These are phyloP conservation scores for Lactifluus pinguis DNA, from an alignment of 768 basidiomycete species.

Conservation along the genomic window DNA sequence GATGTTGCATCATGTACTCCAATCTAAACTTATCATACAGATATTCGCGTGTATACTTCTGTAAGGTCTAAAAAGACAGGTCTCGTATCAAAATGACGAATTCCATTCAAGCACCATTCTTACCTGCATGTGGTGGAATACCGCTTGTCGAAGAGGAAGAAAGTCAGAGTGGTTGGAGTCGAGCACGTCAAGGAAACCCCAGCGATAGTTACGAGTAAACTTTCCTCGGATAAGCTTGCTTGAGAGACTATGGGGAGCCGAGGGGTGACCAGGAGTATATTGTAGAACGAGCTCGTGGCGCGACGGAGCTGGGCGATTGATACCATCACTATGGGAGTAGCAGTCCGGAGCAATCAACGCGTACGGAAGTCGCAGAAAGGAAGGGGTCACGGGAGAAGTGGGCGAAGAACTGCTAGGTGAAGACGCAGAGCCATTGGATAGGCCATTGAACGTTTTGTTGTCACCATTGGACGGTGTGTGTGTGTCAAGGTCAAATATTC, in stretches of 20 bases:
- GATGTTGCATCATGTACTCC: slow-evolving; percentile 46
- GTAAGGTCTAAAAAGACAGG: slow-evolving; percentile 50
- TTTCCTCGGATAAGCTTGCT: slow-evolving; percentile 66
- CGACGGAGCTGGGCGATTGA: slow-evolving; percentile 44
- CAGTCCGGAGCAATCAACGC: slow-evolving; percentile 77
- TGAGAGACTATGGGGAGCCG: slow-evolving; percentile 23
- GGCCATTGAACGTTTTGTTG: slow-evolving; percentile 42
- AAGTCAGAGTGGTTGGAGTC: slow-evolving; percentile 80
- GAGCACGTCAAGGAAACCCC: slow-evolving; percentile 77
- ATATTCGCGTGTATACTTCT: slow-evolving; percentile 78
- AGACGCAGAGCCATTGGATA: slow-evolving; percentile 43
- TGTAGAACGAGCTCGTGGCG: slow-evolving; percentile 68
- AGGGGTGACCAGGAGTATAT: slow-evolving; percentile 50
- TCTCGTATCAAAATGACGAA: not conserved
- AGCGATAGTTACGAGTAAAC: slow-evolving; percentile 67
- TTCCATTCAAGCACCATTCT: slow-evolving; percentile 21
- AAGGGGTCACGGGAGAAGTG: slow-evolving; percentile 52
- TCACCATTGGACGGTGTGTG: slow-evolving; percentile 44
- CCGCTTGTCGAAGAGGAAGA: slow-evolving; percentile 59
- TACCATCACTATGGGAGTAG: slow-evolving; percentile 79
- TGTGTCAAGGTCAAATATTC: slow-evolving; percentile 75
- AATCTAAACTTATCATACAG: slow-evolving; percentile 68
- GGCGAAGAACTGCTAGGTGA: slow-evolving; percentile 52
- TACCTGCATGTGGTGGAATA: slow-evolving; percentile 88
- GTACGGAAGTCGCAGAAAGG: slow-evolving; percentile 66